Evolutionary conservation across 352 stramenopile species (phyloP).

Genomic region (Pythium chondricola): DNA sequence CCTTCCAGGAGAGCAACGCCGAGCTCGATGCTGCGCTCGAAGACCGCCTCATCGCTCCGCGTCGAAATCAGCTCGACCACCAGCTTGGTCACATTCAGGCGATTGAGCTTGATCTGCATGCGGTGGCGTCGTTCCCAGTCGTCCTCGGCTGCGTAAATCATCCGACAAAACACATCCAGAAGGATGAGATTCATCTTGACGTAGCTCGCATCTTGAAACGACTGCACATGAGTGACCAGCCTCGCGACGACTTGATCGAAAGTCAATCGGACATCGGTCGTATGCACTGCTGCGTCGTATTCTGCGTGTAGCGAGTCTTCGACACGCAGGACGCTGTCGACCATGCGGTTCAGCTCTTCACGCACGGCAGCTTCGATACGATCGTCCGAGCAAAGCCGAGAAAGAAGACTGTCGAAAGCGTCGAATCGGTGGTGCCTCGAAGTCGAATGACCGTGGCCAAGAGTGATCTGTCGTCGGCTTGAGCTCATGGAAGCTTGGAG

Average conservation of each 20-base stretch:
- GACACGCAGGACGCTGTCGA: constrained; percentile 52
- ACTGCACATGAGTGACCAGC: constrained; percentile 52
- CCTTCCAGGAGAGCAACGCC: constrained; percentile 62
- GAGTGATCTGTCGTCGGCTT: no score
- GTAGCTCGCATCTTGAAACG: constrained; percentile 46
- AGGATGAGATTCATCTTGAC: constrained; percentile 65
- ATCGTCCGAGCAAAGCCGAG: constrained; percentile 30
- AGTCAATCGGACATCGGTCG: constrained; percentile 37
- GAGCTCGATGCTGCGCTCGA: constrained; percentile 51
- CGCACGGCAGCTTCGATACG: constrained; percentile 41
- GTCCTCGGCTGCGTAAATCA: constrained; percentile 64
- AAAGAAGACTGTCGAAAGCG: constrained; percentile 43
- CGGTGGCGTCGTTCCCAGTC: constrained; percentile 30
- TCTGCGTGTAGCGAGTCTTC: constrained; percentile 41
- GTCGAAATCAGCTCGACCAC: constrained; percentile 56
- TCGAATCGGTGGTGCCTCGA: constrained; percentile 29
- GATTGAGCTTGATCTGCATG: constrained; percentile 68
- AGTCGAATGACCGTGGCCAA: no score
- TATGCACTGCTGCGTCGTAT: constrained; percentile 32
- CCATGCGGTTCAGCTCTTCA: constrained; percentile 70
- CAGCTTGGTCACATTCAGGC: constrained; percentile 52
- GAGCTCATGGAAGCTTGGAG: no score
- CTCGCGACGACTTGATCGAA: constrained; percentile 64
- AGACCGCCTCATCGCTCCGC: constrained; percentile 46
- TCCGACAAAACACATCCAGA: constrained; percentile 64